A percentile compares a stretch with the other conserved stretches of the same genome.
These are phyloP conservation scores for Phellinidium pouzarii DNA, from an alignment of 1,284 basidiomycete genomes.

Conservation along the genomic window DNA sequence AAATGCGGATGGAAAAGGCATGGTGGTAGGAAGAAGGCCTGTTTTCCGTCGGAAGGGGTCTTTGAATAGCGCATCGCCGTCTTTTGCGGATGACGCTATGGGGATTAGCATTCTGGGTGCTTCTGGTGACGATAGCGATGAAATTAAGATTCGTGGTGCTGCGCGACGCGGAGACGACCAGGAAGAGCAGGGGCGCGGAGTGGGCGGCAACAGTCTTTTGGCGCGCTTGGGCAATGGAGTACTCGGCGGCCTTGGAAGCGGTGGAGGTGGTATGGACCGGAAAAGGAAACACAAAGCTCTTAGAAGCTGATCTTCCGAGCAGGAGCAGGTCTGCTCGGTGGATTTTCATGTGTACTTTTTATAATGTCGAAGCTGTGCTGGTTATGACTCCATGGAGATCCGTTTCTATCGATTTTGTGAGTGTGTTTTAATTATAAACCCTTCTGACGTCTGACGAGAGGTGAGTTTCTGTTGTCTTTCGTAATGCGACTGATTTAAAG, in stretches of 20 bases:
- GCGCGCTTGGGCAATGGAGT: conserved; percentile 2
- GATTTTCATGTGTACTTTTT: too few relatives aligned
- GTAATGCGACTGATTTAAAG: not conserved
- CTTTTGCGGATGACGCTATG: not conserved
- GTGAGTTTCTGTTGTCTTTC: too few relatives aligned
- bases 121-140: not conserved
- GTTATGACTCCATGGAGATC: too few relatives aligned
- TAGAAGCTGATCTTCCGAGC: not conserved
- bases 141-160: conserved; percentile 17
- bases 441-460: too few relatives aligned
- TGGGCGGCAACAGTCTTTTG: conserved; percentile 5
- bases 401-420: too few relatives aligned
- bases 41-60: not conserved
- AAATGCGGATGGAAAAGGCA: not conserved
- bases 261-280: conserved; percentile 1
- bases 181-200: not conserved
- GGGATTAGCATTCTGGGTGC: conserved; percentile 1
- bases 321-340: not conserved
- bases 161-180: conserved; percentile 5
- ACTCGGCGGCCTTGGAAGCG: conserved; percentile 1
- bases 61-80: not conserved
- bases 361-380: too few relatives aligned
- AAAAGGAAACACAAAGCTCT: not conserved
- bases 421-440: too few relatives aligned
- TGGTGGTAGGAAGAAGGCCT: not conserved